Evolutionary conservation across 2,329 filamentous ascomycete genomes (phyloP), one percentile per base, ranked within the genome.

Genomic region (Neofusicoccum ribis): DNA sequence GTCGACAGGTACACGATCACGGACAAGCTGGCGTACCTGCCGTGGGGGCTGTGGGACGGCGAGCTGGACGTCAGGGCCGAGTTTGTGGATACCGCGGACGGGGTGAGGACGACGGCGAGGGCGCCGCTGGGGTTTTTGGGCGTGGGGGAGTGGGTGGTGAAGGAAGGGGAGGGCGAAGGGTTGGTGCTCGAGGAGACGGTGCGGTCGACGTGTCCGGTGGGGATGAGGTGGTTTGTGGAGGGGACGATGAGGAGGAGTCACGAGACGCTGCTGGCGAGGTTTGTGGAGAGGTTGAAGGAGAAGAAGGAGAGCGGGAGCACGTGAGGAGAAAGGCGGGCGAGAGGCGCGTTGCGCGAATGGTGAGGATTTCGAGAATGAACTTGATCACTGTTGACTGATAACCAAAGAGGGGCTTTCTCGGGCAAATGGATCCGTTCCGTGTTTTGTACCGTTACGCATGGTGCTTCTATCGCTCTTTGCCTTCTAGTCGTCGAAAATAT

Each of bases 171-270:
- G n/a, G 17, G 23, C 31, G 27, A 17, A 15, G 17, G 37, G 14
- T 50, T 27, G 63, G 23, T 36, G 27, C 34, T 60, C 17, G 23
- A 34, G 46, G 63, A 65, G 47, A 27, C 12, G 15, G 46, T 49
- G 7, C 36, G 3, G 36, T 47, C 31, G 27, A 15, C 12, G 12
- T 52, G 54, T 52, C 46, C 54, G 46, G 61, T 36, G 54, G 36
- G 44, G 15, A 5, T 65, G 44, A 44, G 31, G 37, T 39, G 46
- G 46, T 65, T 61, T 27, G 63, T 61, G 17, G 54, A 52, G 63
- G 56, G 54, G n/a, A 65, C 63, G 23, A 60, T 59, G 43, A 37
- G 37, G 37, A 65, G 20, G 63, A 36, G 20, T 3, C 63, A 65
- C 47, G 23, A 60, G 54, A 44, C 41, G 7, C 31, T 61, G n/a